These are phyloP conservation scores for Alternaria sp. DNA, from an alignment of 2,329 filamentous ascomycete genomes.

Conservation along the genomic window DNA sequence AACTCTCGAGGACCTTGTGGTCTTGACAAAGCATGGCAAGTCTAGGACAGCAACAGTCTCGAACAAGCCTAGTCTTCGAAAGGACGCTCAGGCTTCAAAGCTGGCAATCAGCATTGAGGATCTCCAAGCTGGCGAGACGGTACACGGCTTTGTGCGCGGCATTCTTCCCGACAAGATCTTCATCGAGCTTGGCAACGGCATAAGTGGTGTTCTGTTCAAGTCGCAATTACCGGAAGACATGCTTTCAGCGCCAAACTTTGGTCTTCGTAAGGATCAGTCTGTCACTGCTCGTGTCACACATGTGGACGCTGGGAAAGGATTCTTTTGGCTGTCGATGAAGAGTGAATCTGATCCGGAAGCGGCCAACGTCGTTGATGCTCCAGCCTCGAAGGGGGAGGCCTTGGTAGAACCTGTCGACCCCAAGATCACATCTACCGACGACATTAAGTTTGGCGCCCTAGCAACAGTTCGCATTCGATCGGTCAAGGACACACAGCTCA, in stretches of 20 bases:
- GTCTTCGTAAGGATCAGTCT: constrained; percentile 77
- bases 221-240: constrained; percentile 76
- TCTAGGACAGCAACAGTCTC: constrained; percentile 78
- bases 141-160: constrained; percentile 84
- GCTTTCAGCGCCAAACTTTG: constrained; percentile 74
- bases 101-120: constrained; percentile 76
- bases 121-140: constrained; percentile 69
- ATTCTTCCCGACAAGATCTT: constrained; percentile 83
- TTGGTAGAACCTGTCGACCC: constrained; percentile 69
- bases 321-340: constrained; percentile 71
- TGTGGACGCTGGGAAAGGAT: constrained; percentile 71
- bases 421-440: constrained; percentile 68
- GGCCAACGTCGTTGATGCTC: constrained; percentile 26
- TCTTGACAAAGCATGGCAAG: constrained; percentile 83
- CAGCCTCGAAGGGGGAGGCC: constrained; percentile 45
- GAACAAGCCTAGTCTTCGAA: constrained; percentile 82
- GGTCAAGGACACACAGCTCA: constrained; percentile 89
- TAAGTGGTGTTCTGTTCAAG: constrained; percentile 82
- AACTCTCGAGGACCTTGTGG: constrained; percentile 78
- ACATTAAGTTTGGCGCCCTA: constrained; percentile 74
- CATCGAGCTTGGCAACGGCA: constrained; percentile 80
- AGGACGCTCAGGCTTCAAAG: constrained; percentile 73
- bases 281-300: constrained; percentile 75
- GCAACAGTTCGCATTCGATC: constrained; percentile 81
- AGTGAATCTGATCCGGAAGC: constrained; percentile 54